phyloP scores from a whole-genome alignment of 176 grass and related monocot species.

The Stipa capillata region DNA sequence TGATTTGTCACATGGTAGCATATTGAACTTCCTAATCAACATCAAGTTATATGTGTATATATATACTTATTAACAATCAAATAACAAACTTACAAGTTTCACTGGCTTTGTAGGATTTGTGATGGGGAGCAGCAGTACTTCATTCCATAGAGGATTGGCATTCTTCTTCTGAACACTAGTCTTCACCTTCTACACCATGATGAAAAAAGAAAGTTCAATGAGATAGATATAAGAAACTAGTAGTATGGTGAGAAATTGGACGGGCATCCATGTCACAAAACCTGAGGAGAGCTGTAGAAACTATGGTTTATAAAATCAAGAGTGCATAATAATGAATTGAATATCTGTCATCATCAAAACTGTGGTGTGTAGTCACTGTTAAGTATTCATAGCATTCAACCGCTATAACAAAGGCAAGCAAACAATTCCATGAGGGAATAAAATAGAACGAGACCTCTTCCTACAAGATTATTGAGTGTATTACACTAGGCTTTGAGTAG shows the following conservation, averaged over 20 bases:
- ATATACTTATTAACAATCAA: neutral
- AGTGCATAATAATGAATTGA: neutral
- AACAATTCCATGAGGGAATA: neutral
- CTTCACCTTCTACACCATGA: conserved; percentile 55
- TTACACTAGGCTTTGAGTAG: neutral
- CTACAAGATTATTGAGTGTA: neutral
- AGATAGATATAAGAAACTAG: neutral
- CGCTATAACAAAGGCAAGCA: neutral
- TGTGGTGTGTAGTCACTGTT: neutral
- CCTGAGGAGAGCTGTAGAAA: neutral
- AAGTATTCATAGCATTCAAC: neutral
- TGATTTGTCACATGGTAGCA: neutral
- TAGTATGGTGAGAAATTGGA: neutral
- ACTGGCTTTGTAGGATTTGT: conserved; percentile 47
- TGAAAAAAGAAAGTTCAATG: conserved; percentile 21
- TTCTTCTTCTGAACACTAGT: conserved; percentile 78
- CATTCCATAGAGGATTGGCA: conserved; percentile 75
- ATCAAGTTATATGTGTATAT: neutral
- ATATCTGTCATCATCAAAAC: neutral
- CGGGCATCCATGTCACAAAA: neutral
- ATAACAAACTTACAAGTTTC: conserved; percentile 55
- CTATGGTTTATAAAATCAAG: neutral
- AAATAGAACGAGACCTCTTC: neutral
- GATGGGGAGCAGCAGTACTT: conserved; percentile 58
- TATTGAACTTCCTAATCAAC: neutral